A percentile compares a stretch with the other conserved stretches of the same genome.
phyloP scores from a whole-genome alignment of 108 stramenopile genomes.

The Fragilaria radians region DNA sequence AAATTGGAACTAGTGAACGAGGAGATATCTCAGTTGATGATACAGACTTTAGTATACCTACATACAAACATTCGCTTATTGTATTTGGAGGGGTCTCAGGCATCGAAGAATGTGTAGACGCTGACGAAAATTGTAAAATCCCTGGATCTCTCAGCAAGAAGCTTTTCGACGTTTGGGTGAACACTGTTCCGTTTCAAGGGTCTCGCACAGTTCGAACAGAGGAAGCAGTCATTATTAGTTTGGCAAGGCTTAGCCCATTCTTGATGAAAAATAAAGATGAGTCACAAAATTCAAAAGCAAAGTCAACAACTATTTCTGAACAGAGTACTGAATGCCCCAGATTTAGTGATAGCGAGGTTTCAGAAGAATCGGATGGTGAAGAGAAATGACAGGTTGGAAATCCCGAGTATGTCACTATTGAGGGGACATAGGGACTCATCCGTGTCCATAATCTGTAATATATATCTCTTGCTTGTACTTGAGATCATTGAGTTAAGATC shows the following conservation, averaged over 20 bases:
- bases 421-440: too few relatives aligned
- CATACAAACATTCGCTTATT: constrained; percentile 75
- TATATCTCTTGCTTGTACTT: too few relatives aligned
- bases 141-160: constrained; percentile 72
- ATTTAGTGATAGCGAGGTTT: constrained; percentile 6
- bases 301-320: constrained; percentile 1
- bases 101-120: constrained; percentile 94
- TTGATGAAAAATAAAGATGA: constrained; percentile 35
- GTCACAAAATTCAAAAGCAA: constrained; percentile 5
- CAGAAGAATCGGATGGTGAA: constrained; percentile 11
- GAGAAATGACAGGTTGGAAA: constrained; percentile 2
- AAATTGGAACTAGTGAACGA: constrained; percentile 92
- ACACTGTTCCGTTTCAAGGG: constrained; percentile 80
- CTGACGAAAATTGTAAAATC: constrained; percentile 81
- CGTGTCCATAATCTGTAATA: too few relatives aligned
- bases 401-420: too few relatives aligned
- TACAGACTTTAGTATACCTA: constrained; percentile 51
- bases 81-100: constrained; percentile 97
- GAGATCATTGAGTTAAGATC: too few relatives aligned
- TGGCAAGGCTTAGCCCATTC: constrained; percentile 61
- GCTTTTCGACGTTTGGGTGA: constrained; percentile 91
- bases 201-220: constrained; percentile 87
- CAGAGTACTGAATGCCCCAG: constrained; percentile 1
- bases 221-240: constrained; percentile 79
- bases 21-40: constrained; percentile 81